Base-by-base conservation (phyloP, 768 basidiomycete genomes). In the Rhizopogon rudus region DNA sequence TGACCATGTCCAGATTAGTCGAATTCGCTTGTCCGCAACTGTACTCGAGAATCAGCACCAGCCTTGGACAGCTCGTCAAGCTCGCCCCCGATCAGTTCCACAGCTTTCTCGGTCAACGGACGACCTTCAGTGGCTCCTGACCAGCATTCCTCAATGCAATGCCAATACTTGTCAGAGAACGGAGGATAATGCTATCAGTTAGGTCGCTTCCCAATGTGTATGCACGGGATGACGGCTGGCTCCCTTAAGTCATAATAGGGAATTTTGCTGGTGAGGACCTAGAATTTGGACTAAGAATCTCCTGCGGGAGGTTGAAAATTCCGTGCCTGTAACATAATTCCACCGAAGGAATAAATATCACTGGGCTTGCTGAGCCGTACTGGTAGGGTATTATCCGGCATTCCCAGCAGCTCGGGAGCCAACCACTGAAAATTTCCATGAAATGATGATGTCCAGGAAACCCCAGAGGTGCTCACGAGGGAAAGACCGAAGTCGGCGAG, bases 281-380 rank as follows among this genome's bases (percentile, higher is more conserved):
- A 28, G 20, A 20, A 28, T 25, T 16, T 7, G 25, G 28, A 16
- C 5, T 29, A 0, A 1, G 16, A 9, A 44, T 44, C 16, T n/a
- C 16, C 16, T 16, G 22, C n/a, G 9, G 16, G 1, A 28, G 25
- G 14, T 44, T 9, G 9, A n/a, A 16, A 16, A 14, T 39, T 14
- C 39, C 28, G 33, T 73, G 40, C 56, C 52, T 57, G 56, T 6
- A 53, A 25, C 35, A 62, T 60, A 16, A 76, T 68, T 58, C 75
- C 72, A 2, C 76, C 76, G 52, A 74, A 75, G 0, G 77, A 77
- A 8, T 70, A 79, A 8, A 78, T 71, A 62, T 79, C 78, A 51
- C 67, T 75, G 17, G 14, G 61, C 25, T 28, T 1, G 43, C 8
- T 44, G 14, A 25, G 44, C 4, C 44, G 44, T 8, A 5, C 14